A percentile compares a stretch with the other conserved stretches of the same genome.
phyloP scores from a whole-genome alignment of 2,329 filamentous ascomycete species.

The Diaporthe humulicola region DNA sequence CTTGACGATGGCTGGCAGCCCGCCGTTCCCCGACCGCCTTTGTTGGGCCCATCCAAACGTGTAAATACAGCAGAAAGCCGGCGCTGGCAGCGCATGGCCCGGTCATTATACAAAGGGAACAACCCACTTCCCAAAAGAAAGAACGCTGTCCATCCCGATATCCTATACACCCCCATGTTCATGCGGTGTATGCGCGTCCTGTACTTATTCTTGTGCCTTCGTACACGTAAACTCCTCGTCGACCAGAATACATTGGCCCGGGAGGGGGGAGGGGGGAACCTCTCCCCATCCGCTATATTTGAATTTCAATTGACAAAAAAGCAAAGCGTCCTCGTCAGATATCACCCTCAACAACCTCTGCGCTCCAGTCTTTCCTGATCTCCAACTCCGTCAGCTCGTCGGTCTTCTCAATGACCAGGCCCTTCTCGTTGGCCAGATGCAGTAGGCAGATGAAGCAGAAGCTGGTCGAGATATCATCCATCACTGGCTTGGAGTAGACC shows the following conservation, averaged over 20 bases:
- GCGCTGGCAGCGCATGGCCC: background rate
- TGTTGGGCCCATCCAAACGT: conserved; percentile 12
- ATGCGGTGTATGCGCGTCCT: conserved; percentile 17
- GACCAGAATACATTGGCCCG: background rate
- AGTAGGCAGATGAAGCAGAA: conserved; percentile 94
- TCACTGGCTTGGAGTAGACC: conserved; percentile 86
- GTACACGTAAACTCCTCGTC: background rate
- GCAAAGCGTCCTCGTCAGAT: conserved; percentile 18
- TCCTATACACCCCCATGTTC: conserved; percentile 8
- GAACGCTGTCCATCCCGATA: conserved; percentile 5
- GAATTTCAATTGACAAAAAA: background rate
- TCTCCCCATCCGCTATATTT: background rate
- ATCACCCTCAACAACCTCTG: conserved; percentile 63
- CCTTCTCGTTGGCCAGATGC: conserved; percentile 94
- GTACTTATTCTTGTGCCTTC: conserved; percentile 12
- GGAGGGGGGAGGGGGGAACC: background rate
- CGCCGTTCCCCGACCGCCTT: background rate
- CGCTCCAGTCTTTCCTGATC: conserved; percentile 73
- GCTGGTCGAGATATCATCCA: conserved; percentile 95
- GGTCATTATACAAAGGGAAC: conserved; percentile 28
- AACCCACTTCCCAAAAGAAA: conserved; percentile 10
- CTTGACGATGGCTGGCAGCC: background rate
- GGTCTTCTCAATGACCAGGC: conserved; percentile 79
- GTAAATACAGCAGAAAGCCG: conserved; percentile 16
- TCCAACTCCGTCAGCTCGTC: conserved; percentile 70